Base-by-base conservation (phyloP, 2,329 filamentous ascomycete species). In the Zasmidium citrigriseum region DNA sequence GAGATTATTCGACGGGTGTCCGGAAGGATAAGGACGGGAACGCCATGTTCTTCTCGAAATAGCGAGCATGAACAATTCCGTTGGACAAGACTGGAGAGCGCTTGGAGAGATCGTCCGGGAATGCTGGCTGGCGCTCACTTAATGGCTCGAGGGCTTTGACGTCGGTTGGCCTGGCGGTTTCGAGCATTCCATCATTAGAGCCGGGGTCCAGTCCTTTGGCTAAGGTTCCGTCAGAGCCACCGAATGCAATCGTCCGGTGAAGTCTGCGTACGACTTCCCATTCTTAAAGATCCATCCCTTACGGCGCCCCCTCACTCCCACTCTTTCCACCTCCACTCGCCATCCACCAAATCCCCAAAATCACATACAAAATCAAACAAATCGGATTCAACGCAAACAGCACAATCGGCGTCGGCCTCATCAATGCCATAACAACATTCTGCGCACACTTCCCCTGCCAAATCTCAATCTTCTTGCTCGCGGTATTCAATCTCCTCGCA, bases 1-100 rank as follows among this genome's bases (percentile, higher is more conserved):
- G 89, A 75, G 90, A 97, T 68, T 96, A 96, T 77, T 83, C 86
- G 70, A 83, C 81, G 64, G 86, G 90, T 66, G 84, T 93, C 41
- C 85, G 90, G 67, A 89, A 91, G 69, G 95, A 99, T 76, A 84
- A 84, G 12, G 88, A 91, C 55, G 95, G 95, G 12, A 99, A 99
- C 75, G 86, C 90, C 0, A 97, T 97, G 75, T 99, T 99, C 61
- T 73, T 73, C 58, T 67, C 67, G 12, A 34, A 50, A 20, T 58
- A 38, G 45, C 4, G 16, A n/a, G 14, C 34, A n/a, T 41, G 14
- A 9, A n/a, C 4, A 41, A 34, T 34, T 7, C 14, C 27, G 27
- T n/a, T n/a, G n/a, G n/a, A n/a, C n/a, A n/a, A n/a, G n/a, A n/a
- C n/a, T n/a, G n/a, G n/a, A n/a, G n/a, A n/a, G n/a, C n/a, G n/a